A percentile compares a stretch with the other conserved stretches of the same genome.
Evolutionary conservation across 1,284 basidiomycete genomes (phyloP).

Genomic region (Afroboletus lepidellus): DNA sequence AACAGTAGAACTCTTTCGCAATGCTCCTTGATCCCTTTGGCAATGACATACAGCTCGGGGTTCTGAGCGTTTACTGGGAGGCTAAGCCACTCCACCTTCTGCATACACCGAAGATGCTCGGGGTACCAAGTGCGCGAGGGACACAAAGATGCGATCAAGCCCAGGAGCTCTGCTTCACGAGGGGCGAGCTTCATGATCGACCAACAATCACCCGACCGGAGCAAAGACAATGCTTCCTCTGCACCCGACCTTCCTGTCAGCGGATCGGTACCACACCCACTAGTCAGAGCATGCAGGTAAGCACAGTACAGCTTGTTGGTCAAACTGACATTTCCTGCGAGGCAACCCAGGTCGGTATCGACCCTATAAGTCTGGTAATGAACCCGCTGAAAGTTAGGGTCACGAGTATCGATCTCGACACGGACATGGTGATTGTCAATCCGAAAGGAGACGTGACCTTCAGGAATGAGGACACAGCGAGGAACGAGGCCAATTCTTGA

Average conservation of each 20-base stretch:
- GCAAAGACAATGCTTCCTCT: conserved; percentile 42
- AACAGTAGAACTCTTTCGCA: conserved; percentile 18
- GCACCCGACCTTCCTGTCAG: conserved; percentile 45
- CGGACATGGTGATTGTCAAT: conserved; percentile 25
- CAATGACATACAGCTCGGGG: conserved; percentile 27
- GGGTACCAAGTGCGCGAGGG: conserved; percentile 42
- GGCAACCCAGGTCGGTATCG: conserved; percentile 38
- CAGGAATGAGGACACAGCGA: conserved; percentile 39
- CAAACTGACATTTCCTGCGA: conserved; percentile 35
- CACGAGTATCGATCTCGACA: conserved; percentile 20
- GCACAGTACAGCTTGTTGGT: conserved; percentile 39
- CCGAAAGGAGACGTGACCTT: conserved; percentile 33
- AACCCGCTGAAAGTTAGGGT: conserved; percentile 3
- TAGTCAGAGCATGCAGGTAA: conserved; percentile 47
- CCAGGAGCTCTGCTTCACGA: conserved; percentile 34
- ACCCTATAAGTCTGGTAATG: conserved; percentile 40
- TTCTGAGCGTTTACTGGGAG: conserved; percentile 34
- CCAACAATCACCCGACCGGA: conserved; percentile 37
- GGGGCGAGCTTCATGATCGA: conserved; percentile 38
- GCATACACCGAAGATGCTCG: conserved; percentile 38
- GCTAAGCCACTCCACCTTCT: conserved; percentile 22
- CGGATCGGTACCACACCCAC: conserved; percentile 42
- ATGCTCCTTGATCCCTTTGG: conserved; percentile 33
- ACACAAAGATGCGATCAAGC: conserved; percentile 35
- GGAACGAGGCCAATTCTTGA: background rate